Percentiles rank a stretch among this genome's conserved stretches.
phyloP scores from a whole-genome alignment of 768 basidiomycete genomes.

The Lentinula sp. region DNA sequence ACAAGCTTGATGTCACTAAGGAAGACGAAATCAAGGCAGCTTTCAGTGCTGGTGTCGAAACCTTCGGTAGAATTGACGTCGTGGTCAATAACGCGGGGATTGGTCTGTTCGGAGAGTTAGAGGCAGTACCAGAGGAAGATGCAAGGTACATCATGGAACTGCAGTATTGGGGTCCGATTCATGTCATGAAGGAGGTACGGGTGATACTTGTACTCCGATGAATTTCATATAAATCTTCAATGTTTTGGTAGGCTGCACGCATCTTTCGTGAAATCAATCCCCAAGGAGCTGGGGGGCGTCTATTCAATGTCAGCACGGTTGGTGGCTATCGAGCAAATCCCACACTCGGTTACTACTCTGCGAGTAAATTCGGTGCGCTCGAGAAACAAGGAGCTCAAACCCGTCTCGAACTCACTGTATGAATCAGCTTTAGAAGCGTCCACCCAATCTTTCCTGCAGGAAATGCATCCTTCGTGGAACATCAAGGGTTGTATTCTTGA shows the following conservation, averaged over 20 bases:
- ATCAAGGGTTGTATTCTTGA: slow-evolving; percentile 20
- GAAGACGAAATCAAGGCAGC: slow-evolving; percentile 23
- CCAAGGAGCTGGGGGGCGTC: slow-evolving; percentile 15
- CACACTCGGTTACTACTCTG: slow-evolving; percentile 23
- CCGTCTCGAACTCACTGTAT: background rate
- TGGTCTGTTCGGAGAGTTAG: slow-evolving; percentile 28
- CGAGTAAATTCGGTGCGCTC: slow-evolving; percentile 29
- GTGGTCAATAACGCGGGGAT: slow-evolving; percentile 42
- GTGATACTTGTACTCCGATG: slow-evolving; percentile 5
- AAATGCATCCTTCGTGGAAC: slow-evolving; percentile 36
- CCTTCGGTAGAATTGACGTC: slow-evolving; percentile 36
- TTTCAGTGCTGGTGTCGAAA: slow-evolving; percentile 23
- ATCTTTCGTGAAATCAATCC: slow-evolving; percentile 21
- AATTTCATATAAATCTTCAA: background rate
- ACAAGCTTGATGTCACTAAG: slow-evolving; percentile 22
- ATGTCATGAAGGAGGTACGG: slow-evolving; percentile 27
- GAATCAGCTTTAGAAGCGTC: slow-evolving; percentile 26
- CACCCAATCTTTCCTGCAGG: slow-evolving; percentile 24
- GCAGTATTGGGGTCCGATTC: slow-evolving; percentile 38
- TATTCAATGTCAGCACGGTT: slow-evolving; percentile 25
- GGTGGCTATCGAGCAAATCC: slow-evolving; percentile 26
- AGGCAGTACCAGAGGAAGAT: slow-evolving; percentile 23
- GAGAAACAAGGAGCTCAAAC: background rate
- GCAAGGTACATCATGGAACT: slow-evolving; percentile 32
- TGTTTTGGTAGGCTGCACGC: background rate